Evolutionary conservation across 2,329 filamentous ascomycete genomes (phyloP).

Genomic region (Penicillium sp.): DNA sequence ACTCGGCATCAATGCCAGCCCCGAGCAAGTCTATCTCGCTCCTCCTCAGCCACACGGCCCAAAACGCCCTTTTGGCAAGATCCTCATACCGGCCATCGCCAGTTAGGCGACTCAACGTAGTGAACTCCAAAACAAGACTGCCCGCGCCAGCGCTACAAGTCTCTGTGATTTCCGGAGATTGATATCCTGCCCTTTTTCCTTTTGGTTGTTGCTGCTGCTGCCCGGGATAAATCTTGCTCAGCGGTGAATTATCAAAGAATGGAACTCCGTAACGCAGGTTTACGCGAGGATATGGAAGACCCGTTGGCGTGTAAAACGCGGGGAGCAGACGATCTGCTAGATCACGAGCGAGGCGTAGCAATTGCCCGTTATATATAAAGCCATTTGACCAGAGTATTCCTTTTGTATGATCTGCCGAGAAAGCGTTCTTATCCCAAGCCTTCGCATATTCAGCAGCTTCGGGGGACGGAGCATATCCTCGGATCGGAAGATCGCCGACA

Average conservation of each 20-base stretch:
- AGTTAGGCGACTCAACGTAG: slow-evolving; percentile 81
- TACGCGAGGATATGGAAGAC: slow-evolving; percentile 89
- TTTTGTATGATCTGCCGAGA: slow-evolving; percentile 16
- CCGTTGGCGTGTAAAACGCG: slow-evolving; percentile 86
- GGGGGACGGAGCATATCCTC: slow-evolving; percentile 61
- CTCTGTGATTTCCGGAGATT: slow-evolving; percentile 73
- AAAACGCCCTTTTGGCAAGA: slow-evolving; percentile 86
- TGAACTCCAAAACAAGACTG: slow-evolving; percentile 89
- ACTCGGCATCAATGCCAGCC: slow-evolving; percentile 87
- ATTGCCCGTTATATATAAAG: slow-evolving; percentile 81
- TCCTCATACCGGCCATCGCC: slow-evolving; percentile 85
- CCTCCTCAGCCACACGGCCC: slow-evolving; percentile 89
- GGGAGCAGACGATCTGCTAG: slow-evolving; percentile 79
- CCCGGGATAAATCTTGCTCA: slow-evolving; percentile 56
- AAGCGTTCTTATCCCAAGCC: slow-evolving; percentile 36
- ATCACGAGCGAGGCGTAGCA: slow-evolving; percentile 84
- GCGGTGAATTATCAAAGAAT: slow-evolving; percentile 82
- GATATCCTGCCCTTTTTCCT: slow-evolving; percentile 36
- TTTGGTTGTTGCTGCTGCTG: slow-evolving; percentile 32
- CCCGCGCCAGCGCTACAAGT: slow-evolving; percentile 97
- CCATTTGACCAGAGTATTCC: slow-evolving; percentile 69
- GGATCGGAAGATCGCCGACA: slow-evolving; percentile 81
- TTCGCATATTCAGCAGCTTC: slow-evolving; percentile 35
- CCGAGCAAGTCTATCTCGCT: slow-evolving; percentile 85
- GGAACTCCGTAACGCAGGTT: slow-evolving; percentile 88